Evolutionary conservation across 1,139 yeast genomes (phyloP).

Genomic region (Diutina rugosa): DNA sequence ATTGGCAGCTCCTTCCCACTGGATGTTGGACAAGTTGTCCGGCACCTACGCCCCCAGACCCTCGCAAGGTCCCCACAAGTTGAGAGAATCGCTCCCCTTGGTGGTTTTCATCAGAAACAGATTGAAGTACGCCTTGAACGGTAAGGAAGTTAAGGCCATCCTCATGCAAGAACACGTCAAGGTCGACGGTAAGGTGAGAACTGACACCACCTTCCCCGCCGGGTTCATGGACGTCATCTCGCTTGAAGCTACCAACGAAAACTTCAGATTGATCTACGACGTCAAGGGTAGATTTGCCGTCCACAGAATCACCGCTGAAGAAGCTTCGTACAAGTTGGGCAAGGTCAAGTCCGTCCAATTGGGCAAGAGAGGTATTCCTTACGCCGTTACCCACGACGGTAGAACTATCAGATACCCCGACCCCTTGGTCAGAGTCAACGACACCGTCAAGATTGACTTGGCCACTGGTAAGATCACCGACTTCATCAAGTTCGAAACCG

Average conservation of each 20-base stretch:
- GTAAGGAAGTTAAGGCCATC: constrained; percentile 98
- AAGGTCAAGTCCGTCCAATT: constrained; percentile 96
- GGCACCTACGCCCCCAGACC: constrained; percentile 99
- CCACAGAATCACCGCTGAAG: constrained; percentile 98
- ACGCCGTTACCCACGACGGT: constrained; percentile 98
- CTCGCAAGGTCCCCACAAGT: constrained; percentile 99
- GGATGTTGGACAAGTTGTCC: constrained; percentile 99
- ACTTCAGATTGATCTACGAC: constrained; percentile 97
- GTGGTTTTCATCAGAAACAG: constrained; percentile 98
- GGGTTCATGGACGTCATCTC: constrained; percentile 99
- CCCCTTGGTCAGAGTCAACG: constrained; percentile 91
- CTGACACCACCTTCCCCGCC: constrained; percentile 97
- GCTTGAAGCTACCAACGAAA: constrained; percentile 95
- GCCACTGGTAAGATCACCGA: constrained; percentile 91
- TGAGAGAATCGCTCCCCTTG: constrained; percentile 97
- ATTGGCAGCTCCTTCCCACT: constrained; percentile 99
- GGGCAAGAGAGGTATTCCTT: constrained; percentile 97
- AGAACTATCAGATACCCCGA: constrained; percentile 99
- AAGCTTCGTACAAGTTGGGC: constrained; percentile 95
- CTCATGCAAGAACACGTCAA: constrained; percentile 98
- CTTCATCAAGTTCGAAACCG: constrained; percentile 89
- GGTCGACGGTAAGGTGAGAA: constrained; percentile 99
- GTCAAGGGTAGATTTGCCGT: constrained; percentile 98
- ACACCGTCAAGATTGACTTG: constrained; percentile 92
- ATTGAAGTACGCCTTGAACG: constrained; percentile 98